Conservation (phyloP, 306 rosid genomes). For the Abrus precatorius region DNA sequence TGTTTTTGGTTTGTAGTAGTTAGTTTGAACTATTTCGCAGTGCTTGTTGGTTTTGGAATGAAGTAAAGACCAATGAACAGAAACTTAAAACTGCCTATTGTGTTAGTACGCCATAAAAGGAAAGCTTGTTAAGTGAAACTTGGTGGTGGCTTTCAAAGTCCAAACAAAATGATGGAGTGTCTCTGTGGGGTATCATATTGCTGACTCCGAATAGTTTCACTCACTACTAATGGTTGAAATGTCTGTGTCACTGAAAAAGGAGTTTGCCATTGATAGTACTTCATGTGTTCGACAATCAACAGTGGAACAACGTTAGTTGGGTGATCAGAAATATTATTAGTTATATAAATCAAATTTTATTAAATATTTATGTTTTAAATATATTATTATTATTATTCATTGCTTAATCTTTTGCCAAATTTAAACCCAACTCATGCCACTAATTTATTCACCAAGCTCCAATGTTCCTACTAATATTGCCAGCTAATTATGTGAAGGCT, state of each 20-base stretch:
- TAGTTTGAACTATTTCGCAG: not conserved
- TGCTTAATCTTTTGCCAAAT: too few relatives aligned
- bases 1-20: not conserved
- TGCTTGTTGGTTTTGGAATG: constrained; percentile 35
- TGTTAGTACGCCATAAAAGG: constrained; percentile 16
- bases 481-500: constrained; percentile 40
- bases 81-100: constrained; percentile 3
- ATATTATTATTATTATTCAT: too few relatives aligned
- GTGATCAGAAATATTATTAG: constrained; percentile 29
- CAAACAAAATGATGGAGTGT: constrained; percentile 25
- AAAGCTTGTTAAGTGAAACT: constrained; percentile 1
- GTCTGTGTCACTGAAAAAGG: constrained; percentile 34
- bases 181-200: constrained; percentile 17
- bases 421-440: too few relatives aligned
- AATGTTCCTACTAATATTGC: constrained; percentile 6
- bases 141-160: constrained; percentile 19
- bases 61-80: not conserved
- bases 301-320: not conserved
- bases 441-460: constrained; percentile 20
- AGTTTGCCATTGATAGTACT: constrained; percentile 23
- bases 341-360: not conserved
- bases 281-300: constrained; percentile 37
- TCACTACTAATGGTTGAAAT: constrained; percentile 36
- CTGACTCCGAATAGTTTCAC: constrained; percentile 28
- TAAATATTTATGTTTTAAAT: too few relatives aligned